Conservation (phyloP, 2,329 filamentous ascomycete species). For the Fusarium robinianum region DNA sequence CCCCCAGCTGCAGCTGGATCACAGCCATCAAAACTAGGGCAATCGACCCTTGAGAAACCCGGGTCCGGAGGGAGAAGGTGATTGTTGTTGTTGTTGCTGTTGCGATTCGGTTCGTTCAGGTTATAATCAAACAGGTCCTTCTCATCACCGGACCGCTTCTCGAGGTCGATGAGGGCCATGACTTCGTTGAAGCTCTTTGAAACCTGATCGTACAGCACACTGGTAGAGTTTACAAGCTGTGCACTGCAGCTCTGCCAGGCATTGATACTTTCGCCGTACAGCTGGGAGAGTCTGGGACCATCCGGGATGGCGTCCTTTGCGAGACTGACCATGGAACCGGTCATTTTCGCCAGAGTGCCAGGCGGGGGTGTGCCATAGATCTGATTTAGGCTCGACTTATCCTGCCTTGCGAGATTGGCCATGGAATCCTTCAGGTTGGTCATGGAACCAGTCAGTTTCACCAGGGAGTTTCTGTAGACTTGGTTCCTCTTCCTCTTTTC, state of each 20-base stretch:
- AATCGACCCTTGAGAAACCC: conserved; percentile 9
- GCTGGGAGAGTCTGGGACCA: conserved; percentile 32
- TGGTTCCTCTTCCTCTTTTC: too few relatives aligned
- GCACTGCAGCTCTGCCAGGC: conserved; percentile 46
- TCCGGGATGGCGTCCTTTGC: conserved; percentile 47
- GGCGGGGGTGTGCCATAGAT: too few relatives aligned
- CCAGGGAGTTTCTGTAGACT: too few relatives aligned
- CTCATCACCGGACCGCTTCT: conserved; percentile 58
- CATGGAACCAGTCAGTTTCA: too few relatives aligned
- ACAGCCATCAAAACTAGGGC: too few relatives aligned
- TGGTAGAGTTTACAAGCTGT: conserved; percentile 52
- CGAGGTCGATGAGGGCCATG: conserved; percentile 73
- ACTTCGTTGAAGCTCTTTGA: conserved; percentile 66
- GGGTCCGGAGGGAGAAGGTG: conserved; percentile 9
- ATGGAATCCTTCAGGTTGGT: too few relatives aligned
- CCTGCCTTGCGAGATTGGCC: too few relatives aligned
- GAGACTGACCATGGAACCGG: conserved; percentile 49
- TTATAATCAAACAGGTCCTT: conserved; percentile 55
- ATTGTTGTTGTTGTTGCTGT: neutral
- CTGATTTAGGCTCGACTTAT: too few relatives aligned
- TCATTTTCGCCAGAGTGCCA: conserved; percentile 41
- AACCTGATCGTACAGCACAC: conserved; percentile 62
- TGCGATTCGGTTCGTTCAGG: conserved; percentile 20
- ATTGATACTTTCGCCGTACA: conserved; percentile 51
- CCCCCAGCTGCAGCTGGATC: too few relatives aligned